Percentiles rank a stretch among this genome's conserved stretches.
Conservation (phyloP, 257 asterid genomes). For the Orobanche coerulescens region DNA sequence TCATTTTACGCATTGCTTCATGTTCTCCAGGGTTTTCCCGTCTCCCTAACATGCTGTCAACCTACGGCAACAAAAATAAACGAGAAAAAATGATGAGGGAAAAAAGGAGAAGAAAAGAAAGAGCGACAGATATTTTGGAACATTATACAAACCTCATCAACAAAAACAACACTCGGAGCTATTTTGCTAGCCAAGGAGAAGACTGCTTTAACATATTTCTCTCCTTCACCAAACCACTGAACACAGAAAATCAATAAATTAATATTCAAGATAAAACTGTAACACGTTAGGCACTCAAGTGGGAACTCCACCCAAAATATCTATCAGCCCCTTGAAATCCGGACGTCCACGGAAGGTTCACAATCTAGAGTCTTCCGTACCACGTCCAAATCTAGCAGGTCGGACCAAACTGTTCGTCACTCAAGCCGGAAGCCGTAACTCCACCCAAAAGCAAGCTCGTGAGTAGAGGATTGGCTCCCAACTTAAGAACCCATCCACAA, state of each 20-base stretch:
- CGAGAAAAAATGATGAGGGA: not conserved
- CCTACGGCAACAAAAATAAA: slow-evolving; percentile 33
- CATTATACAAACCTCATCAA: slow-evolving; percentile 66
- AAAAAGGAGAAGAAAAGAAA: slow-evolving; percentile 10
- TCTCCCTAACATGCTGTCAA: slow-evolving; percentile 95
- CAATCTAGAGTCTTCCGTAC: too few species aligned
- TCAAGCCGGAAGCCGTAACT: too few species aligned
- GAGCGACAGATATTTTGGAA: not conserved
- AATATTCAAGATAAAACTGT: not conserved
- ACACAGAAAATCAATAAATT: not conserved
- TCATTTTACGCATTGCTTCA: slow-evolving; percentile 98
- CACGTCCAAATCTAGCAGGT: too few species aligned
- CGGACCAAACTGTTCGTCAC: too few species aligned
- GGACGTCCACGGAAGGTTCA: too few species aligned
- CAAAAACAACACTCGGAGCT: slow-evolving; percentile 75
- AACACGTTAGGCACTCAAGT: slow-evolving; percentile 15
- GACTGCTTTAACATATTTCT: slow-evolving; percentile 84
- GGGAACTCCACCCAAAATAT: too few species aligned
- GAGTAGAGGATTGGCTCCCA: too few species aligned
- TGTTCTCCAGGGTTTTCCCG: slow-evolving; percentile 96
- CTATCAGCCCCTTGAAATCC: too few species aligned
- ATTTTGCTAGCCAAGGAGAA: slow-evolving; percentile 85
- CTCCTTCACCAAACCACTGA: slow-evolving; percentile 96
- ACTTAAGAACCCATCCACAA: too few species aligned
- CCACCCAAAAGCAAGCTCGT: too few species aligned